Conservation (phyloP, 805 yeast species). For the Ogataea pilisensis region DNA sequence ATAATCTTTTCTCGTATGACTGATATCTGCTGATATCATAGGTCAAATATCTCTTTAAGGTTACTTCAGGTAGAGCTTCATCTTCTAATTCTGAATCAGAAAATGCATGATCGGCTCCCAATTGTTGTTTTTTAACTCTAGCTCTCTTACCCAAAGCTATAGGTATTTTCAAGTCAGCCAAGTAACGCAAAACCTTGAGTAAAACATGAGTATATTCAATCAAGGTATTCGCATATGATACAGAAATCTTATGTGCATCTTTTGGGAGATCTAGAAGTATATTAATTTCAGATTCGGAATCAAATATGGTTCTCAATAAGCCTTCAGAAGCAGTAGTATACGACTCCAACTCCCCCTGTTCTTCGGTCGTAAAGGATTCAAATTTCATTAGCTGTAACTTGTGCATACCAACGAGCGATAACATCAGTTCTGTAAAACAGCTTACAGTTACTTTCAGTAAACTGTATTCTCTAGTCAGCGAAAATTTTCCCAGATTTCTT, state of each 20-base stretch:
- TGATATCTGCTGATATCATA: constrained; percentile 20
- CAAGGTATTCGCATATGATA: constrained; percentile 54
- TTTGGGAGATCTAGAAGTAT: constrained; percentile 57
- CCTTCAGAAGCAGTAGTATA: constrained; percentile 32
- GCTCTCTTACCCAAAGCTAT: constrained; percentile 22
- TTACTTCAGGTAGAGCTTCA: constrained; percentile 23
- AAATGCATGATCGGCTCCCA: constrained; percentile 22
- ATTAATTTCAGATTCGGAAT: constrained; percentile 55
- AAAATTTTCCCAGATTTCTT: constrained; percentile 35
- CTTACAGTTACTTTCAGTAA: constrained; percentile 67
- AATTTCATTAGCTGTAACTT: constrained; percentile 35
- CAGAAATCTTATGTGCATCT: constrained; percentile 58
- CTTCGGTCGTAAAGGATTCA: constrained; percentile 37
- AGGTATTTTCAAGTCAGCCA: constrained; percentile 47
- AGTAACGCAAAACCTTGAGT: constrained; percentile 63
- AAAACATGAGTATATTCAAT: constrained; percentile 63
- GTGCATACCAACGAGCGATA: constrained; percentile 36
- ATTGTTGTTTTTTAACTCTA: constrained; percentile 4
- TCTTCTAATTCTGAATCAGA: constrained; percentile 24
- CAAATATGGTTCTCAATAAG: constrained; percentile 56
- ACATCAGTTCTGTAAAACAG: constrained; percentile 60
- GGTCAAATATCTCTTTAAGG: constrained; percentile 12
- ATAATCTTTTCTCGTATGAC: constrained; percentile 40
- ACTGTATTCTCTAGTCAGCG: constrained; percentile 45
- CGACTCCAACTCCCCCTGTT: constrained; percentile 40